Evolutionary conservation across 2,329 filamentous ascomycete genomes (phyloP), one percentile per base, ranked within the genome.

Genomic region (Fusarium torreyae): DNA sequence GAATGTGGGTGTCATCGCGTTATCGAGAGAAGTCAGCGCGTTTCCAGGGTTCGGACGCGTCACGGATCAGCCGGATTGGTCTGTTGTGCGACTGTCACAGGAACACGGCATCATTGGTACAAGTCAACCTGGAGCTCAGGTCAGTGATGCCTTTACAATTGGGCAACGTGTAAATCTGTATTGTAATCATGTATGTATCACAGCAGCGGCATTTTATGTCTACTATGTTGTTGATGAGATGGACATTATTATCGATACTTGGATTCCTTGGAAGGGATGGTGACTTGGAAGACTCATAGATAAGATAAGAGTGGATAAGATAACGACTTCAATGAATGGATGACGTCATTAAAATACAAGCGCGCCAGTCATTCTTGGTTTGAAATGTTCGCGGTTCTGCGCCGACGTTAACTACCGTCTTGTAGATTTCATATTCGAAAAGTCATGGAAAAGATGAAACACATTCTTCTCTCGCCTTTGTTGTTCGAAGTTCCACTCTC

Each of bases 201-300:
- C 79, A 2, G 78, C 78, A 1, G 75, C 78, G 10, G 73, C 77
- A 26, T 78, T 76, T 48, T 69, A 74, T 26, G 75, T 74, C 15
- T 79, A 76, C 50, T 80, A 73, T 55, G 74, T 81, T 5, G 77
- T 76, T 6, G 78, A 81, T 52, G 76, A 76, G 44, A 39, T 77
- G 8, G 74, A 79, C 44, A 48, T 77, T 7, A 74, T 78, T 2
- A 58, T 49, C 38, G 77, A 78, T 22, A 68, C 75, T 3, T 79
- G 77, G 77, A 52, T 78, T 24, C 78, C 78, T 7, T 80, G 78
- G 77, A 80, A 79, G 63, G 78, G 79, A 5, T 71, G 69, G 69
- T 71, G 57, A 8, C 13, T 3, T 31, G 9, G 7, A 4, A 28
- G 28, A 10, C 28, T 20, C 18, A 20, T 24, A 24, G 22, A 24